Conservation (phyloP, 1,284 basidiomycete species). For the Leccinum solheimii region DNA sequence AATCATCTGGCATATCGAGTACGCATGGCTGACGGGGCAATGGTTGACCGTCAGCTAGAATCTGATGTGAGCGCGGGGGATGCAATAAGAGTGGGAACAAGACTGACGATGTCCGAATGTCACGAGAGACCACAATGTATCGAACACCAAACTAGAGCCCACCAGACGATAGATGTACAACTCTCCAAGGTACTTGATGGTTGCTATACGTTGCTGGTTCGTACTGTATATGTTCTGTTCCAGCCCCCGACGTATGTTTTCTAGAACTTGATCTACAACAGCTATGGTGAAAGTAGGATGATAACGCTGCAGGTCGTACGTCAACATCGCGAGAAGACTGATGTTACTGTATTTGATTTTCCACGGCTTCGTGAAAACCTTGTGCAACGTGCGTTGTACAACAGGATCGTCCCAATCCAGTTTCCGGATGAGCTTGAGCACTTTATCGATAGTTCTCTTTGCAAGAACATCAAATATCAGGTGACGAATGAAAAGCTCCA, state of each 20-base stretch:
- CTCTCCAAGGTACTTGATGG: slow-evolving; percentile 93
- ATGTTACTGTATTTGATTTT: slow-evolving; percentile 93
- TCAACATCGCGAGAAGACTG: slow-evolving; percentile 88
- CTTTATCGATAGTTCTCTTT: slow-evolving; percentile 92
- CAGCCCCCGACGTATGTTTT: slow-evolving; percentile 87
- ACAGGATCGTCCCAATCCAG: slow-evolving; percentile 89
- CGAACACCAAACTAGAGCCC: slow-evolving; percentile 87
- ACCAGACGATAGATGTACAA: slow-evolving; percentile 96
- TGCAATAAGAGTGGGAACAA: slow-evolving; percentile 1
- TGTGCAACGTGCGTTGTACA: slow-evolving; percentile 58
- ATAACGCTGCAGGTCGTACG: slow-evolving; percentile 91
- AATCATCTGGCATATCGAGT: slow-evolving; percentile 93
- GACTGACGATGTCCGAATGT: slow-evolving; percentile 93
- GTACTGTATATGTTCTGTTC: slow-evolving; percentile 95
- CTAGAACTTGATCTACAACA: slow-evolving; percentile 92
- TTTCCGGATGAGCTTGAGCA: slow-evolving; percentile 88
- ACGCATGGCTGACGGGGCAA: slow-evolving; percentile 75
- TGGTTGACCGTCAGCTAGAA: slow-evolving; percentile 82
- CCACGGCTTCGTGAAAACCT: slow-evolving; percentile 95
- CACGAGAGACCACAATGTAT: slow-evolving; percentile 92
- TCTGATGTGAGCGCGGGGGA: slow-evolving; percentile 10
- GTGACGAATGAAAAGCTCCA: slow-evolving; percentile 93
- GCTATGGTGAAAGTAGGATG: slow-evolving; percentile 86
- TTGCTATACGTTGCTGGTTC: slow-evolving; percentile 91
- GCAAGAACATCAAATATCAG: slow-evolving; percentile 89